phyloP scores from a whole-genome alignment of 2,329 filamentous ascomycete species.

The Fusarium multiceps region DNA sequence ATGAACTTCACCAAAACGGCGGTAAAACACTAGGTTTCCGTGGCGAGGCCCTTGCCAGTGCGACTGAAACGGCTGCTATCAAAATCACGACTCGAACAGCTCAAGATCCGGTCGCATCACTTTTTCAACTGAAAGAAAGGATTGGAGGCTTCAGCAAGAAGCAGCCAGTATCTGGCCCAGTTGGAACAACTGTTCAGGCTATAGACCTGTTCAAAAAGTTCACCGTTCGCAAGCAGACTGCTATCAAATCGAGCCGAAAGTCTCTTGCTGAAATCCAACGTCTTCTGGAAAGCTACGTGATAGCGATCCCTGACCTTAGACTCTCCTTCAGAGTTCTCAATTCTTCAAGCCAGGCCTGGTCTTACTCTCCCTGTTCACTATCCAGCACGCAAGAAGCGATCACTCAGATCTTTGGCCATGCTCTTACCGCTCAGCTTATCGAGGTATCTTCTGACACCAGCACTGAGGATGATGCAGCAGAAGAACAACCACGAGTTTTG shows the following conservation, averaged over 20 bases:
- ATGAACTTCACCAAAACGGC: conserved; percentile 68
- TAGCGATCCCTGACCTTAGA: conserved; percentile 72
- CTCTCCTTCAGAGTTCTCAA: conserved; percentile 70
- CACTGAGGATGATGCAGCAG: neutral
- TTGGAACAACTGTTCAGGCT: conserved; percentile 76
- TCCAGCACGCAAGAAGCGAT: conserved; percentile 67
- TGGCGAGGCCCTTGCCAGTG: conserved; percentile 77
- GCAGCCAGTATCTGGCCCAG: conserved; percentile 61
- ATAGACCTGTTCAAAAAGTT: conserved; percentile 68
- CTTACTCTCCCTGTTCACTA: conserved; percentile 67
- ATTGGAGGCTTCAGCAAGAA: conserved; percentile 48
- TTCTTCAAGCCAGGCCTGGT: conserved; percentile 64
- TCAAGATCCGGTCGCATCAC: conserved; percentile 68
- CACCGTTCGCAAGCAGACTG: conserved; percentile 71
- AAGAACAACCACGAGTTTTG: conserved; percentile 2
- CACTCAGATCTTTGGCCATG: conserved; percentile 70
- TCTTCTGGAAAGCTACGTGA: conserved; percentile 71
- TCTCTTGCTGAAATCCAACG: conserved; percentile 67
- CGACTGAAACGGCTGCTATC: conserved; percentile 69
- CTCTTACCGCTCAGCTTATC: conserved; percentile 66
- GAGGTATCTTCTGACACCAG: conserved; percentile 50
- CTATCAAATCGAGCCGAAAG: conserved; percentile 68
- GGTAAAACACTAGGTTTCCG: conserved; percentile 77
- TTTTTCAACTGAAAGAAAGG: conserved; percentile 56
- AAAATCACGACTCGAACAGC: conserved; percentile 72